These are phyloP conservation scores for Pestalotiopsis fici DNA, from an alignment of 2,329 filamentous ascomycete genomes.

Conservation along the genomic window DNA sequence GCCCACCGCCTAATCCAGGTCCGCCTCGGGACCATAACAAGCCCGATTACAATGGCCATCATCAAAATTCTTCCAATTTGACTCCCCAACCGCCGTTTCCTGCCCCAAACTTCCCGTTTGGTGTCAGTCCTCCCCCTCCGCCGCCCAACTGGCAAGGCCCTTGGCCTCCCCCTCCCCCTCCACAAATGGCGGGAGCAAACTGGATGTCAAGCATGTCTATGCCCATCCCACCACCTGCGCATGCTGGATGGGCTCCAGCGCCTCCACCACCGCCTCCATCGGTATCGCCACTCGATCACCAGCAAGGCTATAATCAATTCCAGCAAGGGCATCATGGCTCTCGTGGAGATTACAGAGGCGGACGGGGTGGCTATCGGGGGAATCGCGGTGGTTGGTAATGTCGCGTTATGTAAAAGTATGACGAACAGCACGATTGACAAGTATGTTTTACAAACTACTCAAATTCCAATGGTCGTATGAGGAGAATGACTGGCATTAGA, in stretches of 20 bases:
- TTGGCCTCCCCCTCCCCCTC: constrained; percentile 13
- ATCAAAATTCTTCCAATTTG: background rate
- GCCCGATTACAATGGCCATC: background rate
- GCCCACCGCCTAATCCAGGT: background rate
- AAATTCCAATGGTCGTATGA: too few species aligned
- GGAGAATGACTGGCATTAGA: too few species aligned
- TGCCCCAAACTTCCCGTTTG: background rate
- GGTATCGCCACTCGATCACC: constrained; percentile 5
- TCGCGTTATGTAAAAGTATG: background rate
- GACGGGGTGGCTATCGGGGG: constrained; percentile 9
- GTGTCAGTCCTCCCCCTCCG: constrained; percentile 3
- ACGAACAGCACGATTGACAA: too few species aligned
- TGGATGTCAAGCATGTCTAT: constrained; percentile 7
- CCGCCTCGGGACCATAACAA: background rate
- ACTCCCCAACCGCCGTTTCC: constrained; percentile 2
- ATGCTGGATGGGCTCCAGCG: background rate
- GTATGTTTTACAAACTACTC: too few species aligned
- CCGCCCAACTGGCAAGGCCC: constrained; percentile 13
- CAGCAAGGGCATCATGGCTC: constrained; percentile 4
- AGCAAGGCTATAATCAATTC: constrained; percentile 4
- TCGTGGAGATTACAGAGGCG: constrained; percentile 10
- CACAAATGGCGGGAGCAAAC: constrained; percentile 1
- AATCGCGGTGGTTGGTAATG: constrained; percentile 3
- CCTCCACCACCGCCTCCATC: constrained; percentile 10
- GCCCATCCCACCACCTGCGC: background rate